Percentiles rank a stretch among this genome's conserved stretches.
Conservation (phyloP, 768 basidiomycete genomes). For the Fibroporia radiculosa region DNA sequence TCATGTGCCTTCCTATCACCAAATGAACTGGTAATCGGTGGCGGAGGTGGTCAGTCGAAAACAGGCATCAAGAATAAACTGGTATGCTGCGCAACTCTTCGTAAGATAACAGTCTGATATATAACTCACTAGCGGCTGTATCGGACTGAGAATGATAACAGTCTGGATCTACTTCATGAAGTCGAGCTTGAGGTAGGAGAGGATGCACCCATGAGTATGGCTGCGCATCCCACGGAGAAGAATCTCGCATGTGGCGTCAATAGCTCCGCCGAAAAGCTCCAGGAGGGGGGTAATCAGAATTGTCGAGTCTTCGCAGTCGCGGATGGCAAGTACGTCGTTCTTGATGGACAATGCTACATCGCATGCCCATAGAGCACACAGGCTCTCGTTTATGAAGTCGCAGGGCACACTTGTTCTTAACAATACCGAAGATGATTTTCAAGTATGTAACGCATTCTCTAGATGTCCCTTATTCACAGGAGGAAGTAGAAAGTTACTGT, state of each 20-base stretch:
- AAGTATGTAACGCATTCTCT: conserved; percentile 41
- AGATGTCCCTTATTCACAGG: not conserved
- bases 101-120: not conserved
- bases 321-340: conserved; percentile 46
- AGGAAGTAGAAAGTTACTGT: conserved; percentile 82
- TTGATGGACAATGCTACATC: not conserved
- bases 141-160: conserved; percentile 43
- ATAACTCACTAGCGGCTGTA: conserved; percentile 53
- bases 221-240: conserved; percentile 47
- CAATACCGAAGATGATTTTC: conserved; percentile 68
- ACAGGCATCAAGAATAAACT: conserved; percentile 94
- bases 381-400: conserved; percentile 44
- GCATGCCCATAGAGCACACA: conserved; percentile 19
- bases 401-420: conserved; percentile 53
- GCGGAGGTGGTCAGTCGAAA: conserved; percentile 80
- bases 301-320: conserved; percentile 63
- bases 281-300: conserved; percentile 72
- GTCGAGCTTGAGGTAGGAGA: conserved; percentile 72
- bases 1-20: conserved; percentile 73
- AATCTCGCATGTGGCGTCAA: conserved; percentile 83
- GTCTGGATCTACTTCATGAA: conserved; percentile 54
- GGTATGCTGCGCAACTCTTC: conserved; percentile 35
- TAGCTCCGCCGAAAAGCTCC: conserved; percentile 54
- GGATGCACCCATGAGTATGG: conserved; percentile 97
- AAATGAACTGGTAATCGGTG: conserved; percentile 73